Conservation (phyloP, 306 rosid species). For the Datisca glomerata region DNA sequence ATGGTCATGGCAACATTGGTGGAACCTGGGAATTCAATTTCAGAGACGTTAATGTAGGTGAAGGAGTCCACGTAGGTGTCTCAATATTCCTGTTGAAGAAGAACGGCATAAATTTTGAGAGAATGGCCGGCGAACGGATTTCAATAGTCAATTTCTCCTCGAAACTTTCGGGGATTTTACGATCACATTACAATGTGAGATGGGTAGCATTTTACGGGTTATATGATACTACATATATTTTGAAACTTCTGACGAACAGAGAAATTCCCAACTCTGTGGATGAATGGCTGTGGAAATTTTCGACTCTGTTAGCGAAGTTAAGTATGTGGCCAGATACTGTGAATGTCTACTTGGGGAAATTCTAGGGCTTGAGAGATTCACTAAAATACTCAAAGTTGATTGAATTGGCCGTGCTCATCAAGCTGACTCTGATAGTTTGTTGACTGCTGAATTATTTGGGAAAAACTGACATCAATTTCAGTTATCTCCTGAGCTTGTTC, state of each 20-base stretch:
- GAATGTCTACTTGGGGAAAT: neutral
- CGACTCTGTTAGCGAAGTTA: neutral
- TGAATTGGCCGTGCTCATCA: neutral
- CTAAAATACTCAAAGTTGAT: neutral
- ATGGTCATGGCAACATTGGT: neutral
- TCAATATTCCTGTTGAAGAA: neutral
- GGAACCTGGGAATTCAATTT: constrained; percentile 7
- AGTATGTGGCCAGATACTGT: constrained; percentile 2
- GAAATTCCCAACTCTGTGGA: neutral
- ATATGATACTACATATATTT: neutral
- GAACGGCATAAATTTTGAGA: neutral
- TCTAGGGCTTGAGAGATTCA: neutral
- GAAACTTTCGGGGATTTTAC: neutral
- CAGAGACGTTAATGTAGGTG: neutral
- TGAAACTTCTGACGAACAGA: neutral
- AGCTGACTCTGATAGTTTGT: constrained; percentile 4
- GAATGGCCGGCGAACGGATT: neutral
- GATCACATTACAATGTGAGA: neutral
- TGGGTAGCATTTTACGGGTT: constrained; percentile 7
- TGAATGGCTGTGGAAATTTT: neutral
- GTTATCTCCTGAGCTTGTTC: neutral
- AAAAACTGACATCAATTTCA: neutral
- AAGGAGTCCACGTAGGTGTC: neutral
- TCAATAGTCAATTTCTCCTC: neutral
- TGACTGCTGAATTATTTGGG: neutral